A percentile compares a stretch with the other conserved stretches of the same genome.
phyloP scores from a whole-genome alignment of 805 yeast species.

The Yarrowia deformans region DNA sequence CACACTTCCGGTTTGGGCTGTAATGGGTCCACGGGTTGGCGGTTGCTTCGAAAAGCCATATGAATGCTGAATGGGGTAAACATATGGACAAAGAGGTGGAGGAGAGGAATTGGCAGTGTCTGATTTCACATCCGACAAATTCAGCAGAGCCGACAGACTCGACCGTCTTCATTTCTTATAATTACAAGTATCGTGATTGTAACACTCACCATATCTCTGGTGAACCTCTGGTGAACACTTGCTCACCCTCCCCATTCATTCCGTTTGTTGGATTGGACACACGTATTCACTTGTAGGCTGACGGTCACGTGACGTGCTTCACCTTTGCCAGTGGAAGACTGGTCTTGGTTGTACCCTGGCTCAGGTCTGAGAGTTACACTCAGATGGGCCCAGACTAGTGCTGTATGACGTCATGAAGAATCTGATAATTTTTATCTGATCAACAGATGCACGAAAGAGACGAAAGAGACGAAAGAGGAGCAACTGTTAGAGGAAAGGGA shows the following conservation, averaged over 20 bases:
- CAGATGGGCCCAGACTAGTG: background rate
- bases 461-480: no score
- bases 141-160: no score
- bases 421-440: slow-evolving; percentile 19
- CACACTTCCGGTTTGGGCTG: slow-evolving; percentile 21
- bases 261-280: background rate
- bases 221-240: background rate
- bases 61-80: slow-evolving; percentile 28
- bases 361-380: slow-evolving; percentile 1
- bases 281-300: no score
- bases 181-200: no score
- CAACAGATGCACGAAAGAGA: no score
- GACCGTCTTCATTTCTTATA: no score
- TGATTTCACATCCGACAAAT: no score
- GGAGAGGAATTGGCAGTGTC: no score
- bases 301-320: background rate
- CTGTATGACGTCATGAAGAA: background rate
- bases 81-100: slow-evolving; percentile 5
- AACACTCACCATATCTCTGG: no score
- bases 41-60: background rate
- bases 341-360: background rate
- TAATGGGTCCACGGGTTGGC: background rate
- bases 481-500: no score
- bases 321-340: background rate
- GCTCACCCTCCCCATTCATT: background rate